These are phyloP conservation scores for Aspergillus ellipticus DNA, from an alignment of 495 filamentous ascomycete species.

Conservation along the genomic window DNA sequence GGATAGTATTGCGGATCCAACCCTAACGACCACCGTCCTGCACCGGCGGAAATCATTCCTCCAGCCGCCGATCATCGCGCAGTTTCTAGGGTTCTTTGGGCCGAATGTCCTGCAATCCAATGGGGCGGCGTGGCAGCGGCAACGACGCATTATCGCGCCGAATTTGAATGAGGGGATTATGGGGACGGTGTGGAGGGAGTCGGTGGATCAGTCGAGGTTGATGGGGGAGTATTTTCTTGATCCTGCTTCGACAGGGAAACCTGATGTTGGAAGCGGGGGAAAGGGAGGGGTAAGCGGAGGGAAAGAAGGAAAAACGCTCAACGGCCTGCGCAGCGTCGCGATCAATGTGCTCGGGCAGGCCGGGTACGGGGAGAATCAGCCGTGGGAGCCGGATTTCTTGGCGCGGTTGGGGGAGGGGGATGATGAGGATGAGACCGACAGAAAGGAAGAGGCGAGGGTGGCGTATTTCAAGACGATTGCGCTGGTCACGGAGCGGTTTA, in stretches of 20 bases:
- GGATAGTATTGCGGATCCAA: conserved; percentile 20
- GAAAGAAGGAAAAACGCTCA: conserved; percentile 16
- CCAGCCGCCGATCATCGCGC: conserved; percentile 17
- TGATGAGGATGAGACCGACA: too few relatives aligned
- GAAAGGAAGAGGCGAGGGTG: too few relatives aligned
- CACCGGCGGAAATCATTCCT: conserved; percentile 29
- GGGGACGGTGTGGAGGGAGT: conserved; percentile 35
- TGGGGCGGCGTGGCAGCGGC: conserved; percentile 33
- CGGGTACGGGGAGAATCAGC: conserved; percentile 31
- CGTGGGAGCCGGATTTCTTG: conserved; percentile 23
- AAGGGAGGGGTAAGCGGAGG: too few relatives aligned
- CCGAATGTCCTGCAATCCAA: conserved; percentile 24
- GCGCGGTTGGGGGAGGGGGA: neutral
- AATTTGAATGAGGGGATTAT: conserved; percentile 40
- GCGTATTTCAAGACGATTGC: conserved; percentile 35
- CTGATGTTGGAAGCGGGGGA: too few relatives aligned
- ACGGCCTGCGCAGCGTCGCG: conserved; percentile 27
- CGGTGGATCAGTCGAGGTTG: conserved; percentile 22
- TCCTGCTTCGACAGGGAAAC: too few relatives aligned
- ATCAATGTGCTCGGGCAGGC: conserved; percentile 41
- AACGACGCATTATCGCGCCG: conserved; percentile 35
- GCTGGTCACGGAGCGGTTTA: conserved; percentile 24
- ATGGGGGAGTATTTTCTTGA: conserved; percentile 26
- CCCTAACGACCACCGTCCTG: conserved; percentile 18
- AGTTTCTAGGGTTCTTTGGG: conserved; percentile 26